Evolutionary conservation across 2,329 filamentous ascomycete genomes (phyloP).

Genomic region (Fusarium decemcellulare): DNA sequence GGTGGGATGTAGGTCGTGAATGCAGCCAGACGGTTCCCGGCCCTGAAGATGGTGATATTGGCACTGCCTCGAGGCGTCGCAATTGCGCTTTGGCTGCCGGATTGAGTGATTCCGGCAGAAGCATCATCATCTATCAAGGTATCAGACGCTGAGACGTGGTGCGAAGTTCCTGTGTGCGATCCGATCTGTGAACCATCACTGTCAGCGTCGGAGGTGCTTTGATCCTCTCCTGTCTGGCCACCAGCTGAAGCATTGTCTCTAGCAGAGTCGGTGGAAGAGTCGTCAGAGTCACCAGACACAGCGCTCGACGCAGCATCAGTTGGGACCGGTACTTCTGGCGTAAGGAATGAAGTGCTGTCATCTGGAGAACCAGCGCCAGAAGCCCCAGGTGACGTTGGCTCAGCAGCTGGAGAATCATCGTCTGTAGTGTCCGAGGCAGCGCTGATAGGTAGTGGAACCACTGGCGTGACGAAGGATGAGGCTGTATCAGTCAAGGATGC

Average conservation of each 20-base stretch:
- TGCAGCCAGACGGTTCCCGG: background rate
- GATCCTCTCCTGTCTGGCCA: too few species aligned
- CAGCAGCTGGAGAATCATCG: background rate
- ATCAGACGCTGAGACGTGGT: too few species aligned
- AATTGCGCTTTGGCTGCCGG: background rate
- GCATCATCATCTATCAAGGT: background rate
- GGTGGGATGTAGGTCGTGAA: slow-evolving; percentile 22
- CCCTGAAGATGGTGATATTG: slow-evolving; percentile 31
- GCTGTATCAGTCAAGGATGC: too few species aligned
- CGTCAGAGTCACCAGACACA: background rate
- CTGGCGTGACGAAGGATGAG: background rate
- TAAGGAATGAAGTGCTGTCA: background rate
- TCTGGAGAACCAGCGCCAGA: background rate
- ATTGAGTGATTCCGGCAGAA: background rate
- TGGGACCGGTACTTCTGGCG: background rate
- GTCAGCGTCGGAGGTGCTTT: too few species aligned
- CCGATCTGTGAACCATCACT: too few species aligned
- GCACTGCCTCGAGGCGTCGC: background rate
- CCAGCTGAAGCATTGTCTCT: background rate
- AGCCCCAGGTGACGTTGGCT: background rate
- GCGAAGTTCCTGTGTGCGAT: too few species aligned
- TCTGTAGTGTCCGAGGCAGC: background rate
- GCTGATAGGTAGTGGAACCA: background rate
- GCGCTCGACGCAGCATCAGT: background rate
- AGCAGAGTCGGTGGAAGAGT: background rate